Base-by-base conservation (phyloP, 176 grass and related monocot genomes). In the Zoysia japonica region DNA sequence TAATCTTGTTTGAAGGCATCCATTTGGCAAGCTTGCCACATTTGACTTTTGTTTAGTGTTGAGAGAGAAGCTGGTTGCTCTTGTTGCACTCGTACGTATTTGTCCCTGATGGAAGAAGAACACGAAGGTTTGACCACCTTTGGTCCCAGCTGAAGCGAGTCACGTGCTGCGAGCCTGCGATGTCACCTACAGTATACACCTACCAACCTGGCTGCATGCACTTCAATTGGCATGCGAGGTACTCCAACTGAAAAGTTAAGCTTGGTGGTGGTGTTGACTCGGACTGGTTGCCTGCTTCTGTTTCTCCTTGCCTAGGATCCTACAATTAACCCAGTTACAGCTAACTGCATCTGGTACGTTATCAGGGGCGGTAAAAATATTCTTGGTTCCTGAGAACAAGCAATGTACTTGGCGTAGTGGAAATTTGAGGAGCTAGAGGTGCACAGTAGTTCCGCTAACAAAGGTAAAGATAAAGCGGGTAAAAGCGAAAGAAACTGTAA, bases 401-500 rank as follows among this genome's bases (percentile, higher is more conserved):
- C 40, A 44, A 7, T n/a, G 20, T 61, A 36, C 28, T 28, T 28
- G 28, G 28, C 28, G 53, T 28, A 48, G 40, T 45, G 57, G 5
- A 38, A 20, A n/a, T n/a, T 7, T 19, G 62, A 57, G 68, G 68
- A 28, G 28, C 28, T 28, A 55, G 19, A 61, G 61, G 48, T 11
- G 73, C 39, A 68, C 37, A 20, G 35, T 49, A 74, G 64, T 20
- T 35, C 14, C 12, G 13, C n/a, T 61, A 45, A 49, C 67, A 76
- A 68, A 65, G 57, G 38, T 41, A 68, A 52, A 85, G 77, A 70
- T 64, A 84, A 80, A 84, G 81, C 43, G 3, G 65, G 67, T 89
- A 77, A 84, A 83, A 66, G 6, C 11, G 5, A 49, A 67, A 70
- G 41, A 61, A 72, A 47, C n/a, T 46, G 74, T 71, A 66, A 56